These are phyloP conservation scores for Metschnikowia corniflorae DNA, from an alignment of 805 yeast species.

Conservation along the genomic window DNA sequence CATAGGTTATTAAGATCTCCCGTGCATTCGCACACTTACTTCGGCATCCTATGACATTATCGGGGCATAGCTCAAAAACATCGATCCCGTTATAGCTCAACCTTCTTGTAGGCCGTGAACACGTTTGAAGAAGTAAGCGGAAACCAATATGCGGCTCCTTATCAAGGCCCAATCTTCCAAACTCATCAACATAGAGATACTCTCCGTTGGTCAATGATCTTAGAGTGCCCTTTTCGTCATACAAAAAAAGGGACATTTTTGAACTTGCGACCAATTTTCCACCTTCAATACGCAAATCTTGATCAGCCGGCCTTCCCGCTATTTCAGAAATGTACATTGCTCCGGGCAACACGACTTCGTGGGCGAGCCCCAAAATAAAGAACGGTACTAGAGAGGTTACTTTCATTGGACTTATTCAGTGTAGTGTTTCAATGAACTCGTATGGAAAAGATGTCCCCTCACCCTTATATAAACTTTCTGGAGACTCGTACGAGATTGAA, in stretches of 20 bases:
- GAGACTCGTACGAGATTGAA: no score
- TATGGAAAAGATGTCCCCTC: no score
- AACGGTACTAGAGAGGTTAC: no score
- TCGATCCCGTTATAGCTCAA: conserved; percentile 3
- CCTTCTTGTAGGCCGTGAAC: neutral
- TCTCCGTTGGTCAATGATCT: neutral
- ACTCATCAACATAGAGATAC: conserved; percentile 2
- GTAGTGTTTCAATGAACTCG: no score
- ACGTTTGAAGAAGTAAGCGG: neutral
- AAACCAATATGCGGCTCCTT: conserved; percentile 3
- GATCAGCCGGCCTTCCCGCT: neutral
- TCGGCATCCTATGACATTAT: conserved; percentile 5
- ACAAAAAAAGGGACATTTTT: conserved; percentile 2
- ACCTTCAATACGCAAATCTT: conserved; percentile 1
- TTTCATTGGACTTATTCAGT: no score
- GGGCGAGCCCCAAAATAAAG: neutral
- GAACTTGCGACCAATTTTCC: conserved; percentile 1
- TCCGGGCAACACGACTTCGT: neutral
- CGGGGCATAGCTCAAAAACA: conserved; percentile 6
- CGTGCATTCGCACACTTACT: conserved; percentile 5
- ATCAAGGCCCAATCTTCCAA: conserved; percentile 1
- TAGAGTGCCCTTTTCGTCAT: neutral
- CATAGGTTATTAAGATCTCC: conserved; percentile 1
- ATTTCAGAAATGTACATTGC: conserved; percentile 3
- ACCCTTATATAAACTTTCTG: no score